Evolutionary conservation across 352 stramenopile species (phyloP).

Genomic region (Phytopythium boreale): DNA sequence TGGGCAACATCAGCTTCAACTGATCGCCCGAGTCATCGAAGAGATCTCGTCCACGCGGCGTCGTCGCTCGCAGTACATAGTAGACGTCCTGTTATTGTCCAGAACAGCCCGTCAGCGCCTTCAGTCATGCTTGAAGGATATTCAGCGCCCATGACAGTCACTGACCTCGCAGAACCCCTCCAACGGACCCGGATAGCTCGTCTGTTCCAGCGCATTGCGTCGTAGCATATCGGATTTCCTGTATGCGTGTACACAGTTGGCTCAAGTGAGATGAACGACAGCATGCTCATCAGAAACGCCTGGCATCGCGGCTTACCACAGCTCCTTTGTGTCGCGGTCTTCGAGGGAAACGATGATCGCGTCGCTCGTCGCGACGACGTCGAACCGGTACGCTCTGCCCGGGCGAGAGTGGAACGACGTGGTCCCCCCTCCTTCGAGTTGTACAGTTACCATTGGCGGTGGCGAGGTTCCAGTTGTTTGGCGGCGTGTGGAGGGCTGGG

Average conservation of each 20-base stretch:
- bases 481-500: neutral
- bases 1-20: neutral
- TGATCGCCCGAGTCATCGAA: neutral
- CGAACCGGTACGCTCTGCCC: neutral
- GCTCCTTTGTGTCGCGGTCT: neutral
- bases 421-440: neutral
- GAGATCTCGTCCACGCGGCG: neutral
- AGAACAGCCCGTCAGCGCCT: neutral
- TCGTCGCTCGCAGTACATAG: neutral
- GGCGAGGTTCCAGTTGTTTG: neutral
- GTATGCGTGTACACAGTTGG: neutral
- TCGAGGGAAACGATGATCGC: neutral
- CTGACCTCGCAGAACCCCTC: neutral
- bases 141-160: neutral
- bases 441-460: neutral
- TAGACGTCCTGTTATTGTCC: neutral
- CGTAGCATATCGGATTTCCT: neutral
- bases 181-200: neutral
- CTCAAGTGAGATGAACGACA: neutral
- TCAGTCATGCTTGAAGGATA: too few species aligned
- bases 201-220: neutral
- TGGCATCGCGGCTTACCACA: neutral
- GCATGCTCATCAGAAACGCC: neutral
- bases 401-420: neutral
- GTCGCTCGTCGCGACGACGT: neutral